Evolutionary conservation across 1,139 yeast species (phyloP), one percentile per base, ranked within the genome.

Genomic region (Candida pseudocylindracea): DNA sequence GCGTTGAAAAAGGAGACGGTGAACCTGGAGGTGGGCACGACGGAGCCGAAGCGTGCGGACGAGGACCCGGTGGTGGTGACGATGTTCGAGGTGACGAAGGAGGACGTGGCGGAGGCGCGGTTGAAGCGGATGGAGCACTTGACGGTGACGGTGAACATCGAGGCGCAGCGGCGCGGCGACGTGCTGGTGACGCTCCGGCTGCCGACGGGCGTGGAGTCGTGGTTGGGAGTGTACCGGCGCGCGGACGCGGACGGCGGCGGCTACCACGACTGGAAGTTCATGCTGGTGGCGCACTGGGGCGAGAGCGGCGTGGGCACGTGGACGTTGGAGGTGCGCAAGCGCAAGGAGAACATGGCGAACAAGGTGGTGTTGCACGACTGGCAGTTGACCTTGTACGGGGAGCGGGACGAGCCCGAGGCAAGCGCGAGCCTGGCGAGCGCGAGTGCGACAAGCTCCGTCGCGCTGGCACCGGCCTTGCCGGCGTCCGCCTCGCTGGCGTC

Each of bases 261-360:
- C 0, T 76, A 80, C 41, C 45, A 47, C 8, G 61, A 75, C 40
- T 91, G 99, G 99, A 78, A 83, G 1, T 88, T 88, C 46, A 81
- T 85, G 83, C 68, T 91, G n/a, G 96, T 91, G 15, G 96, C 93
- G 2, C 96, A 88, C 49, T 88, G 98, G 96, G 95, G 94, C 28
- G 95, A 83, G 48, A 39, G 50, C 1, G 91, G 91, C 2, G 51
- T 53, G 27, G 99, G 99, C 9, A 70, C 67, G 11, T 91, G 98
- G 98, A 68, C 54, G 28, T 46, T 88, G 24, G 67, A 63, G 41
- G 85, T 85, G 1, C 54, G 55, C 36, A 42, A 45, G 8, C 42
- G 41, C 11, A 45, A 48, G 8, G 45, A 44, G 3, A 50, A 48
- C 39, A 49, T 50, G 7, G 70, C 85, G 6, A 49, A 45, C 4